Evolutionary conservation across 2,329 filamentous ascomycete species (phyloP), one percentile per base, ranked within the genome.

Genomic region (Cladosporium sp.): DNA sequence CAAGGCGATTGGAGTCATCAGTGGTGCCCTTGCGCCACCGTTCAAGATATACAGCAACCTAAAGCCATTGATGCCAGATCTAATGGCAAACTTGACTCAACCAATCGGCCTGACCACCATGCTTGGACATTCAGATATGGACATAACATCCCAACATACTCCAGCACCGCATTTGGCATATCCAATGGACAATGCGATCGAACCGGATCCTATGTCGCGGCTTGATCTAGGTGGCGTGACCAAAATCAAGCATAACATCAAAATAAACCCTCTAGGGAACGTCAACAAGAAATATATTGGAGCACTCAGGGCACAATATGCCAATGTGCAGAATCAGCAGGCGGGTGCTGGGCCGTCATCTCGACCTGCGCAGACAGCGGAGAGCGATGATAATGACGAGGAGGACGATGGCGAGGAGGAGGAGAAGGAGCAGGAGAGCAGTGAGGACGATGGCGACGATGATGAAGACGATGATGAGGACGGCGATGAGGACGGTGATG

Each of bases 231-330:
- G 45, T 11, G 60, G 61, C 17, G 39, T 63, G 3, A 51, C 65
- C 37, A 68, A 62, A 0, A 60, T 70, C n/a, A 50, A 69, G 22
- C 64, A 66, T 36, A 66, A 66, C 25, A 20, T 66, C 39, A 42
- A 42, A 19, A 20, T 17, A 1, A 42, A 42, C 12, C 19, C n/a
- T 20, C 7, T 42, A 3, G 39, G 39, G 12, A n/a, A 20, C 1
- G 39, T 42, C n/a, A 42, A n/a, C 19, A 20, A 9, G 12, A n/a
- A 20, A 8, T 42, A 9, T 3, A 19, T 42, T 3, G n/a, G 20
- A 1, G 3, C 39, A 3, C 19, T 42, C 4, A 17, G 5, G 7
- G 9, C n/a, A 11, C 39, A 42, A 22, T 42, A 19, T 9, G n/a
- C 39, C 3, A 20, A 19, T 5, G 39, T 42, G n/a, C 20, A 17